Base-by-base conservation (phyloP, 192 early-diverging fungal species). In the Coemansia biformis region DNA sequence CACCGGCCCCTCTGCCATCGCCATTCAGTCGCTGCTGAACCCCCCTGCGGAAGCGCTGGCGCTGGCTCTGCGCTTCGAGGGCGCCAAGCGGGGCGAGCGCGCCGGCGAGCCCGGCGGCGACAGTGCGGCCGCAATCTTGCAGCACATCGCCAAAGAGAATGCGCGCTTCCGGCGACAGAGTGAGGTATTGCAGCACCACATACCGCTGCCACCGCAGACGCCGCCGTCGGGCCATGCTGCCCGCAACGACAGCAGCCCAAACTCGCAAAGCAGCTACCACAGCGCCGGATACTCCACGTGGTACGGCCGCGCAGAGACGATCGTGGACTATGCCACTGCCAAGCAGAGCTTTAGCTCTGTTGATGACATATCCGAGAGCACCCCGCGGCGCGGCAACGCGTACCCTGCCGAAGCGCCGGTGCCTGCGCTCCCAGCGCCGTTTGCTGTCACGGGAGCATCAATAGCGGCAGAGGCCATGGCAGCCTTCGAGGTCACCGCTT, bases 241-340 rank as follows among this genome's bases (percentile, higher is more conserved):
- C n/a, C 40, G 46, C 28, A 50, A 57, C 17, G 49, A 65, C 48
- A 72, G 68, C 45, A 59, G 68, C 37, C 68, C 61, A 21, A 54
- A 46, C 24, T 72, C 68, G 19, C 51, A 40, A 23, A 72, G 68
- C 53, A 72, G 68, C 62, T 72, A 72, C 49, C 68, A 72, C 41
- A 72, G 68, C 53, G 62, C 68, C 8, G 62, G 62, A 3, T 65
- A 60, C 41, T 72, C 68, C 8, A 33, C 45, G 38, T 72, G 68
- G 68, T 47, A 56, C 8, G 68, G 62, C 29, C 57, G 56, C 31
- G 68, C 62, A 1, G 68, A 72, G 34, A 72, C 68, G 0, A 53
- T 65, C 16, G 53, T 64, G 62, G 68, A 72, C 49, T 72, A 60
- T 49, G 62, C 68, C 38, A 72, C 68, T 2, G 68, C 68, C 2